Conservation (phyloP, 1,284 basidiomycete genomes). For the Salmacisia buchloeana region DNA sequence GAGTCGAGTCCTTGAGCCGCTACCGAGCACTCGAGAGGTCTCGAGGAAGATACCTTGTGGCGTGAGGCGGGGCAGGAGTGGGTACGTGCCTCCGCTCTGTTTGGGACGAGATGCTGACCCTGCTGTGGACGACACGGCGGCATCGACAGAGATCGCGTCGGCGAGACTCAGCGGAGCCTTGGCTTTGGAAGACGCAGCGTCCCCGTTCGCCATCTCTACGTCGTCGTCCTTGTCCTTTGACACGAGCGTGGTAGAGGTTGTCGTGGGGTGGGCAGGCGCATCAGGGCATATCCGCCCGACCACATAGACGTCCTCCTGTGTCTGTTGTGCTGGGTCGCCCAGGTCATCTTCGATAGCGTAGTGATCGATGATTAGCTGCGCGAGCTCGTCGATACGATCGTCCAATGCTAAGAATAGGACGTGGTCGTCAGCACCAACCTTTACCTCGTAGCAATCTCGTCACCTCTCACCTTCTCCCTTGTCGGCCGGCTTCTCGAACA, state of each 20-base stretch:
- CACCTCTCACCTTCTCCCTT: conserved; percentile 33
- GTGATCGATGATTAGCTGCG: conserved; percentile 26
- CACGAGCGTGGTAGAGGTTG: neutral
- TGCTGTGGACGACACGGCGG: neutral
- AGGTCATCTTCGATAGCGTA: conserved; percentile 31
- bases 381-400: conserved; percentile 36
- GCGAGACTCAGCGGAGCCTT: neutral
- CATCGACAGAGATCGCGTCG: conserved; percentile 1
- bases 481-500: conserved; percentile 38
- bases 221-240: conserved; percentile 5
- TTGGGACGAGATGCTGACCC: neutral
- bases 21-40: conserved; percentile 35
- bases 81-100: neutral
- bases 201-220: neutral
- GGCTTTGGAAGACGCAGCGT: neutral
- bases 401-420: conserved; percentile 22
- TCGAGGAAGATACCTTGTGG: conserved; percentile 29
- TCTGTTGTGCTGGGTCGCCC: conserved; percentile 34
- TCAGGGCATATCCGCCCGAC: conserved; percentile 36
- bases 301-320: conserved; percentile 41
- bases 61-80: neutral
- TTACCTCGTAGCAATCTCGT: neutral
- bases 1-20: conserved; percentile 35
- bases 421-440: conserved; percentile 11
- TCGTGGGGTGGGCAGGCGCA: conserved; percentile 16